A percentile compares a stretch with the other conserved stretches of the same genome.
Evolutionary conservation across 2,329 filamentous ascomycete genomes (phyloP).

Genomic region (Botrytis aclada): DNA sequence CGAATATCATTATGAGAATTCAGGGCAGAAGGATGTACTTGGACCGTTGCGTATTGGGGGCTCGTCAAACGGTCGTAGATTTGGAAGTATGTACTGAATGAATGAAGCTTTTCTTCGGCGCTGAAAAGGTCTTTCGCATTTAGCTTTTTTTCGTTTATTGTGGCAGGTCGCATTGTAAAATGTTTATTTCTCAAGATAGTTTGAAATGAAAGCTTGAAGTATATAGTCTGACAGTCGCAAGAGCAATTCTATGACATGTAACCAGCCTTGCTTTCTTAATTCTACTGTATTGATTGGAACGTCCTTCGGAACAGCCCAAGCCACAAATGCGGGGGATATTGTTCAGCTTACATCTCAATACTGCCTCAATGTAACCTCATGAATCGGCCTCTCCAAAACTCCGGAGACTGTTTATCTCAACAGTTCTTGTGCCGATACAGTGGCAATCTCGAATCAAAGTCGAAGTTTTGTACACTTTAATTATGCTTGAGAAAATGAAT

Average conservation of each 20-base stretch:
- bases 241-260: background rate
- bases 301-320: background rate
- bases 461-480: background rate
- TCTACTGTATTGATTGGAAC: too few relatives aligned
- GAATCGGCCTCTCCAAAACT: background rate
- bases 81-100: background rate
- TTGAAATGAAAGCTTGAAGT: background rate
- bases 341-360: background rate
- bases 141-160: background rate
- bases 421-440: rapidly evolving
- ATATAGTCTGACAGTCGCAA: background rate
- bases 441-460: background rate
- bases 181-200: background rate
- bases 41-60: background rate
- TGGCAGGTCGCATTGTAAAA: background rate
- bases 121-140: background rate
- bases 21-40: background rate
- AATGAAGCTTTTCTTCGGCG: background rate
- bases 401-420: background rate
- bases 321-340: background rate
- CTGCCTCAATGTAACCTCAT: background rate
- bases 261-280: rapidly evolving
- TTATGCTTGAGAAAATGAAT: background rate
- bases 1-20: background rate
- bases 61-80: background rate